Evolutionary conservation across 2,329 filamentous ascomycete genomes (phyloP), one percentile per base, ranked within the genome.

Genomic region (Penicillium decumbens): DNA sequence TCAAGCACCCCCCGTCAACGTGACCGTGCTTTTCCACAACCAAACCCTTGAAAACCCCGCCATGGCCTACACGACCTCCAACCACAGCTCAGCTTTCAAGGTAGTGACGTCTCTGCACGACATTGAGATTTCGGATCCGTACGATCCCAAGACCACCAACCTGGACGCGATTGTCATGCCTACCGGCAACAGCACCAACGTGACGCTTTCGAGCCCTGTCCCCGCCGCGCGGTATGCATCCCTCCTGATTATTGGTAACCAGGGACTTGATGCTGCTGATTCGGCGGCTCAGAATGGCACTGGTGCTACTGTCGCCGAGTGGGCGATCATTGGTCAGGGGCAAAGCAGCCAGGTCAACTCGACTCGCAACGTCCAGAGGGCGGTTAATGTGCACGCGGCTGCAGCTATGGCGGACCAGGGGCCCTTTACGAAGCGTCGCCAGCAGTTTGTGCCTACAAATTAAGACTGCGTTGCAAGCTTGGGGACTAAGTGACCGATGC

Each of bases 1-100:
- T 0, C 70, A 77, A 43, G 68, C 74, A 1, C 81, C 82, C 0
- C 81, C 83, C 0, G 60, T 65, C 1, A 75, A 74, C 48, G 83
- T 76, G 45, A 73, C 69, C 1, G 73, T 86, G 2, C 72, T 76
- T 8, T 78, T 85, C 63, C 77, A 75, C 55, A 82, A 84, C 59
- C 57, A 64, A 7, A 71, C 73, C 0, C 48, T 69, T 7, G 45
- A 44, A 10, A 55, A 61, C 27, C 58, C 57, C 0, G 53, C 49
- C 5, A 53, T 49, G 38, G 52, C 52, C 7, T 52, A 54, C 2
- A 40, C 43, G 2, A 44, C 54, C 6, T 37, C 33, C 3, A 51
- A 41, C 27, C 24, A 35, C 7, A 29, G 43, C 27, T 44, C 51
- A 1, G 44, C 54, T 5, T 64, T 61, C 42, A 49, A 46, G 0